Conservation (phyloP, 2,329 filamentous ascomycete genomes). For the Plectosphaerella plurivora region DNA sequence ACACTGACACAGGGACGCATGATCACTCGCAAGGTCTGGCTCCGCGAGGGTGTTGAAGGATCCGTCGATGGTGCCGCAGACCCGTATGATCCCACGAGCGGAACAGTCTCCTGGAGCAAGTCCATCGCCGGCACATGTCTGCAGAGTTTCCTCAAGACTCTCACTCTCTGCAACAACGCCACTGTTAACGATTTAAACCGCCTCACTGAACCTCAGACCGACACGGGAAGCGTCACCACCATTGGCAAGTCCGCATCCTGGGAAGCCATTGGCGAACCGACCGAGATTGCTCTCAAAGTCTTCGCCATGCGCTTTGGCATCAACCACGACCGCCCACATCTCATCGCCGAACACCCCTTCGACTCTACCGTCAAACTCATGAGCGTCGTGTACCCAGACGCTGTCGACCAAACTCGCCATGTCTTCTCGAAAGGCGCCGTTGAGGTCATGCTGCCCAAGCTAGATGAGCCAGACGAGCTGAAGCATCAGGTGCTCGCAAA, state of each 20-base stretch:
- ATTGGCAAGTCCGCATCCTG: slow-evolving; percentile 37
- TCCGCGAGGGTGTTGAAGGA: slow-evolving; percentile 48
- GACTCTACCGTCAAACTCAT: slow-evolving; percentile 72
- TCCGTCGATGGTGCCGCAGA: slow-evolving; percentile 51
- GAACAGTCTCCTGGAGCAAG: slow-evolving; percentile 39
- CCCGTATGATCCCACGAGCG: slow-evolving; percentile 58
- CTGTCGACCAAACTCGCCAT: slow-evolving; percentile 21
- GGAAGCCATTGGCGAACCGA: slow-evolving; percentile 62
- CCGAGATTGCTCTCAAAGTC: slow-evolving; percentile 72
- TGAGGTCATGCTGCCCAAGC: slow-evolving; percentile 50
- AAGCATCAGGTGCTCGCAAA: slow-evolving; percentile 41
- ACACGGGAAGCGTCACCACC: slow-evolving; percentile 40
- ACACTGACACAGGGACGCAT: slow-evolving; percentile 64
- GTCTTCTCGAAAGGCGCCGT: slow-evolving; percentile 58
- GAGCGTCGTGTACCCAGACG: slow-evolving; percentile 59
- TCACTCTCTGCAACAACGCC: slow-evolving; percentile 60
- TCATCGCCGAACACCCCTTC: slow-evolving; percentile 66
- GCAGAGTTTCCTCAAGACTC: slow-evolving; percentile 44
- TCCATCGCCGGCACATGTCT: slow-evolving; percentile 25
- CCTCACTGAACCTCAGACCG: slow-evolving; percentile 38
- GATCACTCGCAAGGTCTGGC: slow-evolving; percentile 60
- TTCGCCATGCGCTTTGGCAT: slow-evolving; percentile 65
- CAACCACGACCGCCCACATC: slow-evolving; percentile 35
- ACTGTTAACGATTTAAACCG: slow-evolving; percentile 40
- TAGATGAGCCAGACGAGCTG: slow-evolving; percentile 40